A percentile compares a stretch with the other conserved stretches of the same genome.
These are phyloP conservation scores for Ambrosia artemisiifolia DNA, from an alignment of 129 eudicot genomes.

Conservation along the genomic window DNA sequence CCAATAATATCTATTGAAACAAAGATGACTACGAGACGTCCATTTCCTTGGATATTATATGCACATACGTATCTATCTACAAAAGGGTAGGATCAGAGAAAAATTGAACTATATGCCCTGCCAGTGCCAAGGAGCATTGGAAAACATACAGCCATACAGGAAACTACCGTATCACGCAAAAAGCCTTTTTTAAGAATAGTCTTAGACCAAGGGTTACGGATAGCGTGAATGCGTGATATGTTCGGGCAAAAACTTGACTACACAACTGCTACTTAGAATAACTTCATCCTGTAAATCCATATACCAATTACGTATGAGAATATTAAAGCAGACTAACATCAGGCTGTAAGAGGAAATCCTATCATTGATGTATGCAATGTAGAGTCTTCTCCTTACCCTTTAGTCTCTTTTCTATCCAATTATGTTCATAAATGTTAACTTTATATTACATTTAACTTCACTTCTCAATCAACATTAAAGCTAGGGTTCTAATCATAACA, in stretches of 20 bases:
- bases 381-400: no score
- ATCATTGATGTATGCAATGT: no score
- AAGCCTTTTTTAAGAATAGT: not conserved
- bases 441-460: not conserved
- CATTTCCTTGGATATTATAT: not conserved
- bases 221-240: no score
- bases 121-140: no score
- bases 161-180: not conserved
- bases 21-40: not conserved
- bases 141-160: no score
- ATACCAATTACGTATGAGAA: no score
- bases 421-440: not conserved
- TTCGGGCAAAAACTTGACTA: not conserved
- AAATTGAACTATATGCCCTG: no score
- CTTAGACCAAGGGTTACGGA: no score
- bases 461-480: not conserved
- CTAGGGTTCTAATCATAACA: no score
- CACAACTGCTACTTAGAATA: not conserved
- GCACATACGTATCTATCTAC: conserved; percentile 1
- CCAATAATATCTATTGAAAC: not conserved
- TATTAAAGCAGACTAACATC: conserved; percentile 7
- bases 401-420: conserved; percentile 5
- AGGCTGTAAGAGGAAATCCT: no score
- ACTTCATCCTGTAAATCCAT: not conserved
- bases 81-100: not conserved